Conservation (phyloP, 495 filamentous ascomycete genomes). For the Trichoderma asperelloides region DNA sequence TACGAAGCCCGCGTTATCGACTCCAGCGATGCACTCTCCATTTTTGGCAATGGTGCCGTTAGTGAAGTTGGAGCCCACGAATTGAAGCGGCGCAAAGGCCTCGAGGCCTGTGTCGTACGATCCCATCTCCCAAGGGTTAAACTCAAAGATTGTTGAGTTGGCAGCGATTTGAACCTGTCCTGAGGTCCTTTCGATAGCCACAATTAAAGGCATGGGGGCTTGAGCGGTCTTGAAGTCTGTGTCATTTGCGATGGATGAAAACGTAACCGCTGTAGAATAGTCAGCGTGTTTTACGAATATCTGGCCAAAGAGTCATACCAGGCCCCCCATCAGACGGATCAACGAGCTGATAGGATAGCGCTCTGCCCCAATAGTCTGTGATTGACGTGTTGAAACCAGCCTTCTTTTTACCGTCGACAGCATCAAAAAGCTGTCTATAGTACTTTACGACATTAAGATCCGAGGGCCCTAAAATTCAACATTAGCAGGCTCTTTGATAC, state of each 20-base stretch:
- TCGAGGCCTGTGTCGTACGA: constrained; percentile 73
- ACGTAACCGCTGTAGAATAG: constrained; percentile 51
- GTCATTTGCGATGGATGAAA: constrained; percentile 73
- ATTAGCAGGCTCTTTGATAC: neutral
- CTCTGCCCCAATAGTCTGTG: constrained; percentile 83
- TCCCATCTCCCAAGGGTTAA: constrained; percentile 85
- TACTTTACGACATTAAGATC: neutral
- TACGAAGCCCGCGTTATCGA: constrained; percentile 76
- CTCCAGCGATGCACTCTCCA: constrained; percentile 64
- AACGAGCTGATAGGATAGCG: constrained; percentile 75
- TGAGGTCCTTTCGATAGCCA: constrained; percentile 65
- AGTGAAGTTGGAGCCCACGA: constrained; percentile 72
- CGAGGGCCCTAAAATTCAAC: neutral
- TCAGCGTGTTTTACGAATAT: neutral
- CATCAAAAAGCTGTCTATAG: constrained; percentile 19
- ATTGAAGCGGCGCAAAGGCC: constrained; percentile 67
- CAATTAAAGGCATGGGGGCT: constrained; percentile 74
- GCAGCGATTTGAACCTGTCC: constrained; percentile 53
- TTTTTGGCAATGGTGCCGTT: constrained; percentile 47
- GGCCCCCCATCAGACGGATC: constrained; percentile 69
- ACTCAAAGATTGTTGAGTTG: constrained; percentile 78
- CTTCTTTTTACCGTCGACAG: constrained; percentile 55
- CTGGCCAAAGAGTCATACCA: neutral
- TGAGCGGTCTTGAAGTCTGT: constrained; percentile 55
- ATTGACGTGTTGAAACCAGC: constrained; percentile 69